phyloP scores from a whole-genome alignment of 371 early-diverging fungal species.

The Rhizomucor pusillus region DNA sequence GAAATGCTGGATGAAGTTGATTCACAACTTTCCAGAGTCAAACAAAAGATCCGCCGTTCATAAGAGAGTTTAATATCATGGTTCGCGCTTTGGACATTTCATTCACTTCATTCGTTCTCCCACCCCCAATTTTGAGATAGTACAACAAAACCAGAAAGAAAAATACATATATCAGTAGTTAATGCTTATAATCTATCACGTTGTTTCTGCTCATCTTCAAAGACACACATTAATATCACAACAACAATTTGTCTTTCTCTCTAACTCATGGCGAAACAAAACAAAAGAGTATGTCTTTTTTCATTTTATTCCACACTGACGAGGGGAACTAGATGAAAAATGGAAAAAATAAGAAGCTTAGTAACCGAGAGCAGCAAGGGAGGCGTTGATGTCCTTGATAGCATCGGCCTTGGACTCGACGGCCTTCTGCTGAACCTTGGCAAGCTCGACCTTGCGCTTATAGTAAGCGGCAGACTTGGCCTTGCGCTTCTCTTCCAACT shows the following conservation, averaged over 20 bases:
- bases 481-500: conserved; percentile 98
- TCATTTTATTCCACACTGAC: not conserved
- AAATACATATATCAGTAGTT: not conserved
- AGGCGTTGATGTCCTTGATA: conserved; percentile 46
- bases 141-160: not conserved
- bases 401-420: conserved; percentile 47
- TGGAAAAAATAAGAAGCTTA: conserved; percentile 31
- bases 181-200: conserved; percentile 4
- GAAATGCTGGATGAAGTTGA: conserved; percentile 48
- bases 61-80: no score
- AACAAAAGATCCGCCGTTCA: conserved; percentile 28
- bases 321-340: not conserved
- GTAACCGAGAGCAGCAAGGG: conserved; percentile 56
- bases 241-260: not conserved
- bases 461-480: conserved; percentile 89
- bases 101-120: no score
- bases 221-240: not conserved
- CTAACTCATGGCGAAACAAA: not conserved
- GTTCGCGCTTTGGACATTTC: no score
- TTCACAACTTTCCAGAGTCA: conserved; percentile 29
- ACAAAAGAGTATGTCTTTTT: not conserved
- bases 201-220: not conserved
- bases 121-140: no score
- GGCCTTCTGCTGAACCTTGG: conserved; percentile 49
- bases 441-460: conserved; percentile 74